Evolutionary conservation across 495 filamentous ascomycete species (phyloP), one percentile per base, ranked within the genome.

Genomic region (Trichoderma orchidacearum): DNA sequence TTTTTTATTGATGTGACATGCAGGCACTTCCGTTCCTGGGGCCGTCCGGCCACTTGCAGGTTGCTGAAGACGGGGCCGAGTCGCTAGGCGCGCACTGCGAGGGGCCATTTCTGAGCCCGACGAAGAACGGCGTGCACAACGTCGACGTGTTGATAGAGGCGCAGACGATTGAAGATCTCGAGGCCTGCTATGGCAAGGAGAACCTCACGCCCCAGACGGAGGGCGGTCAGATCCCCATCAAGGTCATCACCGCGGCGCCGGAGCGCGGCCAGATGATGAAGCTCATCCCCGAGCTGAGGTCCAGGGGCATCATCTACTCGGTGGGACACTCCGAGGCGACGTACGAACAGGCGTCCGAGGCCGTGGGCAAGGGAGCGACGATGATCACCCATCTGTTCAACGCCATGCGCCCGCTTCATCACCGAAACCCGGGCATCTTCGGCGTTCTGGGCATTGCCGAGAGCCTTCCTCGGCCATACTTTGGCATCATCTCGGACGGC

Each of bases 301-400:
- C 72, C 4, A 67, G 75, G n/a, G 80, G 75, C 53, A 86, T 91
- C 59, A 71, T 85, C 58, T 84, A 80, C 69, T 84, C 84, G 0
- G 84, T 91, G 53, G 89, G 89, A n/a, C 89, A 95, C 67, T 85
- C 84, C 0, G 85, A 90, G 63, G 84, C 86, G 7, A 85, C 85
- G 3, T 91, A 86, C 68, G 85, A 89, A 61, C 73, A 86, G 59
- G 87, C 86, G 1, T 75, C 80, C 1, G 68, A 68, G 3, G 86
- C 86, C 13, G 79, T 90, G 1, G 65, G 70, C n/a, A 68, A 78
- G 21, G 89, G 89, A 41, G 87, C 85, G 1, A 87, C 75, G 29
- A 91, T 89, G 86, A 81, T 94, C 31, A 95, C 89, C 1, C 89
- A 95, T 63, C 75, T 94, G 2, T 95, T 93, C 76, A 94, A 95